Evolutionary conservation across 495 filamentous ascomycete species (phyloP), one percentile per base, ranked within the genome.

Genomic region (Penicillium cinerascens): DNA sequence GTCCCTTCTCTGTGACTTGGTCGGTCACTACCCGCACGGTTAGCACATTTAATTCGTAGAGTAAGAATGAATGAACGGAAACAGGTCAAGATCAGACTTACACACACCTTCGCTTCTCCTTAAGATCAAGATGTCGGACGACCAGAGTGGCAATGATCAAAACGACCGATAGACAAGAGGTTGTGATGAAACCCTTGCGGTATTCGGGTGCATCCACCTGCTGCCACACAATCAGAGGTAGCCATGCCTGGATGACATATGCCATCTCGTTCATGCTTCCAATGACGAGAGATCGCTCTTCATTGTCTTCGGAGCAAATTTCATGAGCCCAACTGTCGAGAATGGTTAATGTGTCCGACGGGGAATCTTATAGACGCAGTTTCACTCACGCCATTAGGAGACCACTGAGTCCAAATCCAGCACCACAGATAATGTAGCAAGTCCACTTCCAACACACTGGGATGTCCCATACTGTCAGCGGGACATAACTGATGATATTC

Each of bases 221-320:
- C 58, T 78, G 71, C 76, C 75, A 80, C 2, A 80, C 75, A 27
- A 78, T 52, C 25, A 71, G 66, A 13, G 77, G 76, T 22, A 80
- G 47, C 77, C 76, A 80, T 1, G 74, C 71, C 55, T 79, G 74
- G 43, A 78, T 58, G 15, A 77, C 72, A 47, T 77, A 76, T 15
- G 72, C 71, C 61, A 78, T 62, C 27, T 78, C 71, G 41, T 79
- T 78, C 77, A 81, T 79, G 41, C 65, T 69, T 8, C 69, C 74
- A 35, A 76, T 68, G 0, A 75, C 73, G 7, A 82, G 65, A 6
- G 78, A 72, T 18, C 76, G 66, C 54, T 78, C 76, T 65, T 81
- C 77, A 42, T 78, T 76, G 58, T 80, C 74, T 6, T 70, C 69
- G 35, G 74, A 69, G 57, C 77, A 75, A 21, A 78, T 78, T 50